A percentile compares a stretch with the other conserved stretches of the same genome.
phyloP scores from a whole-genome alignment of 768 basidiomycete genomes.

The Pisolithus marmoratus region DNA sequence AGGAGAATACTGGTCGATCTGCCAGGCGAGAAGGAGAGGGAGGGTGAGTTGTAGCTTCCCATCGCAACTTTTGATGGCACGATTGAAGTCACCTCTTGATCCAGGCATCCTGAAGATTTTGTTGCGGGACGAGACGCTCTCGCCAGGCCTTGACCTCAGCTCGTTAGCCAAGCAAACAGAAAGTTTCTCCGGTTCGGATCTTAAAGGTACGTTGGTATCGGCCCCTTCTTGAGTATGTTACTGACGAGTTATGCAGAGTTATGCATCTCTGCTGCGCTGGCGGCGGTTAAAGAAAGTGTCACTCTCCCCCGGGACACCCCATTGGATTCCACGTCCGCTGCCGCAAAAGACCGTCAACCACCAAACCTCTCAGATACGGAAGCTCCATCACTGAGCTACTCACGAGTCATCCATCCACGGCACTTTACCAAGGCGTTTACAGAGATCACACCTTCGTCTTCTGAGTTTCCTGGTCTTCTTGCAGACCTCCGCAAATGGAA shows the following conservation, averaged over 20 bases:
- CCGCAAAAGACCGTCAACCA: neutral
- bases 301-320: slow-evolving; percentile 65
- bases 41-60: slow-evolving; percentile 47
- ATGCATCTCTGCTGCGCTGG: slow-evolving; percentile 88
- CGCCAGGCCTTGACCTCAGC: slow-evolving; percentile 55
- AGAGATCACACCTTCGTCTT: slow-evolving; percentile 87
- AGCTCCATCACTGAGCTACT: slow-evolving; percentile 8
- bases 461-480: slow-evolving; percentile 72
- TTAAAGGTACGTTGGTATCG: slow-evolving; percentile 66
- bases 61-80: slow-evolving; percentile 2
- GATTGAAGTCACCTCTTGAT: neutral
- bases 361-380: slow-evolving; percentile 2
- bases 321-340: slow-evolving; percentile 1
- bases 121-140: slow-evolving; percentile 72
- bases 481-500: slow-evolving; percentile 84
- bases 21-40: slow-evolving; percentile 78
- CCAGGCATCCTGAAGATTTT: slow-evolving; percentile 85
- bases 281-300: slow-evolving; percentile 83
- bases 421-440: slow-evolving; percentile 83
- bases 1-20: slow-evolving; percentile 84
- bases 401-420: slow-evolving; percentile 42
- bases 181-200: slow-evolving; percentile 88
- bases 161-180: slow-evolving; percentile 67
- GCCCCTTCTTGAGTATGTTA: neutral
- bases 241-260: slow-evolving; percentile 52